Percentiles rank a stretch among this genome's conserved stretches.
Evolutionary conservation across 1,139 yeast genomes (phyloP).

Genomic region (Nakaseomyces kungkrabaensis): DNA sequence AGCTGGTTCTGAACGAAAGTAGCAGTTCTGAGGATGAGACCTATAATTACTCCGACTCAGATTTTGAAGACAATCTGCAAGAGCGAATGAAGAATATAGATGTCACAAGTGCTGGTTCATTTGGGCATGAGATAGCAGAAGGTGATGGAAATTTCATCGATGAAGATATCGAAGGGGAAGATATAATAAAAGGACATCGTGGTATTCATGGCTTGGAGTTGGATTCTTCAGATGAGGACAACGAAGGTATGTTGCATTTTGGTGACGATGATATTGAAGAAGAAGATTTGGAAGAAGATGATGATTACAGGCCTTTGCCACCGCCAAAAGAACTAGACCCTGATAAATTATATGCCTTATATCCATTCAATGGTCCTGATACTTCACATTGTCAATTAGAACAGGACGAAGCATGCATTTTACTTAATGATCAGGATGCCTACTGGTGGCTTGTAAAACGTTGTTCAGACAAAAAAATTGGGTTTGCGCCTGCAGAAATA

Average conservation of each 20-base stretch:
- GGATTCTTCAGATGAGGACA: slow-evolving; percentile 4
- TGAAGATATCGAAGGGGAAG: slow-evolving; percentile 5
- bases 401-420: slow-evolving; percentile 73
- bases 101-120: slow-evolving; percentile 2
- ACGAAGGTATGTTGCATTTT: background rate
- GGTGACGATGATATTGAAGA: slow-evolving; percentile 10
- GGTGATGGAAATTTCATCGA: slow-evolving; percentile 6
- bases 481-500: slow-evolving; percentile 95
- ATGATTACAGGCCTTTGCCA: slow-evolving; percentile 46
- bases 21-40: slow-evolving; percentile 8
- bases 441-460: slow-evolving; percentile 95
- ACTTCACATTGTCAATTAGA: slow-evolving; percentile 79
- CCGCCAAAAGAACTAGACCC: slow-evolving; percentile 83
- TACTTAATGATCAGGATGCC: slow-evolving; percentile 80
- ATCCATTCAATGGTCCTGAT: slow-evolving; percentile 85
- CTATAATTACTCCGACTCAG: slow-evolving; percentile 29
- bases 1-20: background rate
- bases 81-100: slow-evolving; percentile 21
- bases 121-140: slow-evolving; percentile 6
- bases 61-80: slow-evolving; percentile 29
- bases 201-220: background rate
- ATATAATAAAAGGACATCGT: slow-evolving; percentile 1
- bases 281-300: slow-evolving; percentile 21
- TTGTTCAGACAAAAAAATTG: slow-evolving; percentile 60
- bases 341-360: slow-evolving; percentile 72